phyloP scores from a whole-genome alignment of 192 early-diverging fungal species.

The Umbelopsis ramanniana region DNA sequence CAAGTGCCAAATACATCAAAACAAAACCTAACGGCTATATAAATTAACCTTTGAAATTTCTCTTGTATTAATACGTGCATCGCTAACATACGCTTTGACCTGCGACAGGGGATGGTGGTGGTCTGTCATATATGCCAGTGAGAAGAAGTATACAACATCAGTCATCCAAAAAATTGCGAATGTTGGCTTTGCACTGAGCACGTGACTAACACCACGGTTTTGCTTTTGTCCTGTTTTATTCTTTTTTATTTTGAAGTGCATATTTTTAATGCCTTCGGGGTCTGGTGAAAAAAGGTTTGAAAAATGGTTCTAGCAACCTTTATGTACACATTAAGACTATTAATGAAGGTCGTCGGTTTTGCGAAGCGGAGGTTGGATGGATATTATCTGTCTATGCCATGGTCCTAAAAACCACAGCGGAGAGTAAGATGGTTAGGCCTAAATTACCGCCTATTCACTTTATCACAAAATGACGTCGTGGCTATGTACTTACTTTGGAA shows the following conservation, averaged over 20 bases:
- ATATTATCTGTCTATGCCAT: not conserved
- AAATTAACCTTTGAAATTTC: too few species aligned
- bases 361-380: slow-evolving; percentile 2
- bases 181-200: not conserved
- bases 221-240: not conserved
- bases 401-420: not conserved
- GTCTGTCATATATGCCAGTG: not conserved
- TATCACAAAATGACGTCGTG: not conserved
- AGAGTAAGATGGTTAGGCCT: not conserved
- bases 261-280: slow-evolving; percentile 8
- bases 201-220: not conserved
- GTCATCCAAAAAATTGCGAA: not conserved
- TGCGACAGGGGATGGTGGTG: not conserved
- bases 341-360: not conserved
- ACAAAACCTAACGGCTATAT: not conserved
- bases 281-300: not conserved
- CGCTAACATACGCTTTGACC: not conserved
- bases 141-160: not conserved
- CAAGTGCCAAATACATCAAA: slow-evolving; percentile 12
- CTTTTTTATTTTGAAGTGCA: not conserved
- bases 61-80: not conserved
- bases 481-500: slow-evolving; percentile 50
- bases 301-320: slow-evolving; percentile 20
- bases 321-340: slow-evolving; percentile 23
- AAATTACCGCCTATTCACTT: slow-evolving; percentile 5